Conservation (phyloP, 495 filamentous ascomycete genomes). For the Podospora pseudoanserina region DNA sequence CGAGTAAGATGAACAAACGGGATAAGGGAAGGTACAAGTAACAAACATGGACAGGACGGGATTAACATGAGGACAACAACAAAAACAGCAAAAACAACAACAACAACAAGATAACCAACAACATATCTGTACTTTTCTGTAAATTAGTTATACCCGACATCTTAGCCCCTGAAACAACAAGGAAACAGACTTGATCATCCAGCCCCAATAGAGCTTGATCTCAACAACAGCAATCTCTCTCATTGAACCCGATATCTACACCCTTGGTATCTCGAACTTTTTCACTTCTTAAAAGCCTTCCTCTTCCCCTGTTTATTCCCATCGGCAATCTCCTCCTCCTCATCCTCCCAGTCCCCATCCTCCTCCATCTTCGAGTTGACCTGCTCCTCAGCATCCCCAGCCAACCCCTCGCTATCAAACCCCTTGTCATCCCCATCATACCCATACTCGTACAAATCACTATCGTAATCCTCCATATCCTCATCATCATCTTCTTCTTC, state of each 20-base stretch:
- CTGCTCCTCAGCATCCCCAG: slow-evolving; percentile 59
- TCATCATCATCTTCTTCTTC: slow-evolving; percentile 60
- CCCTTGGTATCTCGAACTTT: not conserved
- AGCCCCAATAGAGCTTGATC: not conserved
- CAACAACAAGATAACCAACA: not conserved
- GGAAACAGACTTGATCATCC: not conserved
- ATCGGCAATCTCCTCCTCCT: slow-evolving; percentile 44
- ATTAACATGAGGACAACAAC: not conserved
- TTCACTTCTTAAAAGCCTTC: slow-evolving; percentile 19
- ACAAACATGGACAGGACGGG: not conserved
- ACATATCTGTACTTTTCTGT: not conserved
- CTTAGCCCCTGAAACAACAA: not conserved
- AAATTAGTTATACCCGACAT: not conserved
- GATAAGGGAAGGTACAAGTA: not conserved
- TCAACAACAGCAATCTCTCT: not conserved
- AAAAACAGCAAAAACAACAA: not conserved
- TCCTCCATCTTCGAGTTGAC: slow-evolving; percentile 52
- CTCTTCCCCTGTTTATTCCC: slow-evolving; percentile 20
- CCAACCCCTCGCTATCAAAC: slow-evolving; percentile 51
- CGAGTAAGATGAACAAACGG: not conserved
- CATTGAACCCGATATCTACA: no score
- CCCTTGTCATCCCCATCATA: slow-evolving; percentile 36
- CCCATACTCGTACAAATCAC: slow-evolving; percentile 46
- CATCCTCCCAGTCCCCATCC: slow-evolving; percentile 51
- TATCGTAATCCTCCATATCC: slow-evolving; percentile 53